phyloP scores from a whole-genome alignment of 257 asterid genomes.

The Anisodus tanguticus region DNA sequence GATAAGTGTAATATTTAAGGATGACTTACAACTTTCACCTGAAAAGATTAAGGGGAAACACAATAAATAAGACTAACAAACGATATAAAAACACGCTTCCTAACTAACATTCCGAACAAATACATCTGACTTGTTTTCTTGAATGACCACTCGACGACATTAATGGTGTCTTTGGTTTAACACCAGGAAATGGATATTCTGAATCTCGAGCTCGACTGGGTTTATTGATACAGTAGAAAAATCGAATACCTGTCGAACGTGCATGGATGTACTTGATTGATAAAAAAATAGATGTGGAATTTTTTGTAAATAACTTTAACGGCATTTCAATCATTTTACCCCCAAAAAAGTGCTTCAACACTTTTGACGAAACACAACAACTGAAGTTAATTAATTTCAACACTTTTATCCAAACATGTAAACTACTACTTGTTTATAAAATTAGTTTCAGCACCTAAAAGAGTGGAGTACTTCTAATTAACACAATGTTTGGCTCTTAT shows the following conservation, averaged over 20 bases:
- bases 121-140: neutral
- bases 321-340: too few species aligned
- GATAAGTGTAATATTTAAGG: neutral
- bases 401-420: neutral
- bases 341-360: too few species aligned
- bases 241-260: too few species aligned
- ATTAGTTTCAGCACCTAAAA: neutral
- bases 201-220: too few species aligned
- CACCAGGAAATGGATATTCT: neutral
- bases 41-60: neutral
- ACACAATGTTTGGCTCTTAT: slow-evolving; percentile 16
- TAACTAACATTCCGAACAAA: neutral
- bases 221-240: too few species aligned
- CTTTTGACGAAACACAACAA: too few species aligned
- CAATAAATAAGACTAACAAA: neutral
- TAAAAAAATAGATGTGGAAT: too few species aligned
- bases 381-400: neutral
- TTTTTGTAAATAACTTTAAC: too few species aligned
- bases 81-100: neutral
- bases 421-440: neutral
- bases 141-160: neutral
- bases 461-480: neutral
- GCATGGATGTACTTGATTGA: too few species aligned
- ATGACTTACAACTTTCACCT: too few species aligned
- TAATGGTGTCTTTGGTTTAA: neutral